Conservation (phyloP, 1,139 yeast genomes). For the Citeromyces hawaiiensis region DNA sequence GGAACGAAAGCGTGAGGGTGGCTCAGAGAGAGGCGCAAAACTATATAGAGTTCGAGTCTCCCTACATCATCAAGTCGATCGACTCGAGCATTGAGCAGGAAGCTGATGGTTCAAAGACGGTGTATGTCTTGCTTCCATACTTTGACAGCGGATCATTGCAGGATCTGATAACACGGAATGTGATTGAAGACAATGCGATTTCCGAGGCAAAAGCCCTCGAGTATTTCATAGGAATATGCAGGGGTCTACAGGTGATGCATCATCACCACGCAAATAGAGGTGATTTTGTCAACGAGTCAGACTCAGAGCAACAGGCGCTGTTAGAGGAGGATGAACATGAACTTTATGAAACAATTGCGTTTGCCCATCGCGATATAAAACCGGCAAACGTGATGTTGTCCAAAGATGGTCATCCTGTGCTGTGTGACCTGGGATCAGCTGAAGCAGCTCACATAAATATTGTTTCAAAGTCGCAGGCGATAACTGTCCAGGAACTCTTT, state of each 20-base stretch:
- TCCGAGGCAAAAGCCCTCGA: slow-evolving; percentile 50
- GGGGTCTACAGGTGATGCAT: slow-evolving; percentile 72
- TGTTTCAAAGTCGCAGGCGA: slow-evolving; percentile 53
- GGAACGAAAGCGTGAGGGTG: slow-evolving; percentile 55
- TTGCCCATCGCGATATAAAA: slow-evolving; percentile 77
- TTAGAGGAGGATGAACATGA: slow-evolving; percentile 18
- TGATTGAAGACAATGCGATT: slow-evolving; percentile 37
- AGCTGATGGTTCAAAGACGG: slow-evolving; percentile 64
- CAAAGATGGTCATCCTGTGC: slow-evolving; percentile 59
- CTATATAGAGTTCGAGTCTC: slow-evolving; percentile 57
- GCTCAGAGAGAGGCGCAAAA: slow-evolving; percentile 72
- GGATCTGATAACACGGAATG: slow-evolving; percentile 55
- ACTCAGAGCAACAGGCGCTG: slow-evolving; percentile 21
- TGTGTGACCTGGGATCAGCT: slow-evolving; percentile 80
- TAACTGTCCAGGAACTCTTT: slow-evolving; percentile 67
- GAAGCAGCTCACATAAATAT: slow-evolving; percentile 45
- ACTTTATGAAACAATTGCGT: slow-evolving; percentile 48
- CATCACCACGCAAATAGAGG: slow-evolving; percentile 26
- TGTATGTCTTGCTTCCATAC: slow-evolving; percentile 70
- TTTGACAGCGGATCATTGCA: slow-evolving; percentile 63
- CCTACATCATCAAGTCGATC: slow-evolving; percentile 54
- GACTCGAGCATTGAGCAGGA: slow-evolving; percentile 66
- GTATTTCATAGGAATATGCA: slow-evolving; percentile 53
- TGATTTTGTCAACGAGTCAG: slow-evolving; percentile 4
- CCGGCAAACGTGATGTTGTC: slow-evolving; percentile 84